phyloP scores from a whole-genome alignment of 345 rosid species.

The Dimocarpus longan region DNA sequence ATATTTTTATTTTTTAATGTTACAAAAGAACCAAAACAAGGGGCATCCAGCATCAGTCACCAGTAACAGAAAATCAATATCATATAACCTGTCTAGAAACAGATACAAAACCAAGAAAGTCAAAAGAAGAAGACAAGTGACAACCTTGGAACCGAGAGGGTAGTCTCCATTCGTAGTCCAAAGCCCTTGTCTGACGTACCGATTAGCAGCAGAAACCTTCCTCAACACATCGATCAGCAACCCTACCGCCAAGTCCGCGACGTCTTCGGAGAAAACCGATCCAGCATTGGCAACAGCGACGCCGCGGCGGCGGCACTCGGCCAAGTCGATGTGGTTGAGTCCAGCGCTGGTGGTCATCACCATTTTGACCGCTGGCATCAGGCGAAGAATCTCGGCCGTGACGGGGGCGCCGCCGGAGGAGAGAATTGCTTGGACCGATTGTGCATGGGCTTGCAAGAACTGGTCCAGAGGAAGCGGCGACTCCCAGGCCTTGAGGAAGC shows the following conservation, averaged over 20 bases:
- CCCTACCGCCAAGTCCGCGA: constrained; percentile 63
- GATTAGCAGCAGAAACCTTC: constrained; percentile 54
- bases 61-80: not conserved
- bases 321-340: constrained; percentile 54
- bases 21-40: no score
- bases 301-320: constrained; percentile 62
- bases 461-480: constrained; percentile 44
- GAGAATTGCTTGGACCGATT: constrained; percentile 42
- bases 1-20: no score
- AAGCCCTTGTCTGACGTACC: constrained; percentile 41
- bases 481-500: constrained; percentile 32
- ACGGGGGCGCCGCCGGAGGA: constrained; percentile 29
- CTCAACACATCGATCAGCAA: constrained; percentile 57
- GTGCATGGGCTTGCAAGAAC: constrained; percentile 42
- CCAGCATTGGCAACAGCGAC: constrained; percentile 36
- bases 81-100: not conserved
- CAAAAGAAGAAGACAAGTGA: not conserved
- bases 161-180: constrained; percentile 47
- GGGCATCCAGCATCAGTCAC: not conserved
- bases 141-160: constrained; percentile 54
- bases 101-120: not conserved
- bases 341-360: constrained; percentile 60
- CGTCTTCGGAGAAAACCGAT: constrained; percentile 45
- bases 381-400: constrained; percentile 33
- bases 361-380: constrained; percentile 47